Base-by-base conservation (phyloP, 192 early-diverging fungal genomes). In the Mortierella antarctica region DNA sequence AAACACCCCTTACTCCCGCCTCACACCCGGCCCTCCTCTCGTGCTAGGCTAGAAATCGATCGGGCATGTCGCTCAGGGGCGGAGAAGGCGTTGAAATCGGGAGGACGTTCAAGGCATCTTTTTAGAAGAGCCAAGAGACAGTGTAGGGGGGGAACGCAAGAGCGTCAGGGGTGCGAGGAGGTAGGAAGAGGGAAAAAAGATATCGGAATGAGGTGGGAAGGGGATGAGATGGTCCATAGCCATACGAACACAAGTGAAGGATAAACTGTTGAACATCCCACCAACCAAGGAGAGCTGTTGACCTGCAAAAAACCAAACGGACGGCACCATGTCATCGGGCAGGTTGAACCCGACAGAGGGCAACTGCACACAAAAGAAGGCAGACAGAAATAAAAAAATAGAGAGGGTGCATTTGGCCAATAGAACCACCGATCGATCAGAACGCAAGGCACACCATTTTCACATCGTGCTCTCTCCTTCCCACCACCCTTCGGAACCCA, bases 61-160 rank as follows among this genome's bases (percentile, higher is more conserved):
- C 57, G 57, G 57, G 57, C 57, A 58, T 58, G 23, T 58, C 57
- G 31, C 57, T 42, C 57, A 58, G 14, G 31, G 12, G 42, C n/a
- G 42, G 39, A n/a, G 57, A 8, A 39, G 31, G 56, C 8, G 31
- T 17, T 11, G 55, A n/a, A 31, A 15, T 42, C 23, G 9, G 23
- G 23, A 40, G 15, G 42, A 17, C 6, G 40, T 42, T 15, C 6
- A 57, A 57, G 56, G 56, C n/a, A 18, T 12, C 56, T 10, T 15
- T 40, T 57, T 31, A 31, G 31, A 31, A 31, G 31, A 31, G 31
- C 31, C 31, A 39, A 40, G 31, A 39, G 6, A 57, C 9, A 39
- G 23, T 7, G 13, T 40, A 57, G 47, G 62, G 62, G 46, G 10
- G 62, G 5, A 41, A 40, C 4, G 18, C n/a, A 51, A 50, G 47